A percentile compares a stretch with the other conserved stretches of the same genome.
phyloP scores from a whole-genome alignment of 257 asterid species.

The Gentiana macrophylla region DNA sequence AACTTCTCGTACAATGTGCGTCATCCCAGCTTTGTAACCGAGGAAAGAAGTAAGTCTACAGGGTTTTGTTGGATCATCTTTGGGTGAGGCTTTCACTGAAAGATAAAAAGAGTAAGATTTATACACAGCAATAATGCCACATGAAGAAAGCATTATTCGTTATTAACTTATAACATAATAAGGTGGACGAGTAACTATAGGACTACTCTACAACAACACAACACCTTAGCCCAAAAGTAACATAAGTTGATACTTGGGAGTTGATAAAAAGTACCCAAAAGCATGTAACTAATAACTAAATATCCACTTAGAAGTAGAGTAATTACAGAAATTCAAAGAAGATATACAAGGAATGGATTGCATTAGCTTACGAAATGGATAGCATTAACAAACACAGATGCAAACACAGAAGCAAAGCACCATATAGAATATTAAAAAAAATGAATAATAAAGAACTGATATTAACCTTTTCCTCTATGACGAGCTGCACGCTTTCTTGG shows the following conservation, averaged over 20 bases:
- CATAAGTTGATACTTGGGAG: too few relatives aligned
- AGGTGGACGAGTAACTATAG: too few relatives aligned
- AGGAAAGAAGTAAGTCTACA: constrained; percentile 69
- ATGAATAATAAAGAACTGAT: not conserved
- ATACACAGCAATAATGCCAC: too few relatives aligned
- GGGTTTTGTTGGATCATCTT: constrained; percentile 49
- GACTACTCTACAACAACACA: too few relatives aligned
- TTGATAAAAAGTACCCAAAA: too few relatives aligned
- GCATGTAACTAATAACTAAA: not conserved
- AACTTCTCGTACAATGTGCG: constrained; percentile 78
- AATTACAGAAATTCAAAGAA: not conserved
- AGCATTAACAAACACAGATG: too few relatives aligned
- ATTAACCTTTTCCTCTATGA: constrained; percentile 71
- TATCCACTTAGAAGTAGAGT: not conserved
- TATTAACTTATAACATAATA: too few relatives aligned
- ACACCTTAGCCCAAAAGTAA: too few relatives aligned
- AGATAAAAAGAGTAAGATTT: not conserved
- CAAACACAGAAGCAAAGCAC: too few relatives aligned
- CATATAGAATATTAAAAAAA: too few relatives aligned
- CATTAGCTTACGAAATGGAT: too few relatives aligned
- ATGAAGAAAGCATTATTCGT: too few relatives aligned
- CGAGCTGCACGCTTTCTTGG: constrained; percentile 77
- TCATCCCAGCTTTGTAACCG: constrained; percentile 89
- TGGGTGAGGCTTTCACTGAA: constrained; percentile 84
- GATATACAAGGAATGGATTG: not conserved